Conservation (phyloP, 2,329 filamentous ascomycete species). For the Verruconis gallopava region DNA sequence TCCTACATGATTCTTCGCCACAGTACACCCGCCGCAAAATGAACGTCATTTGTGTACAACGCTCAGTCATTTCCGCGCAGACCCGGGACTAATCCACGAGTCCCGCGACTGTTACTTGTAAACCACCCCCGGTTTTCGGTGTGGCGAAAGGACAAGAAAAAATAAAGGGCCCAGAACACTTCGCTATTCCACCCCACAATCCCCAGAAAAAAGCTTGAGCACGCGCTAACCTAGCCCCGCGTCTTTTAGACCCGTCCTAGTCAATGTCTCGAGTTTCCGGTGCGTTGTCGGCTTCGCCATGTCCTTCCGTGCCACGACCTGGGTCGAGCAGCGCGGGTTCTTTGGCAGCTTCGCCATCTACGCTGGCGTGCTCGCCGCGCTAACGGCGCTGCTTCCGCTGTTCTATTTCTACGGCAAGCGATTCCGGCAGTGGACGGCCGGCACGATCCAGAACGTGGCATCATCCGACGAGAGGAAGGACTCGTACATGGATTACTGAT, state of each 20-base stretch:
- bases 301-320: constrained; percentile 17
- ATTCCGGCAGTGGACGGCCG: constrained; percentile 7
- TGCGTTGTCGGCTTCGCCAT: constrained; percentile 20
- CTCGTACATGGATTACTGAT: constrained; percentile 6
- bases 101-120: too few relatives aligned
- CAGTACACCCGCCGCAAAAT: not conserved
- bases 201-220: too few relatives aligned
- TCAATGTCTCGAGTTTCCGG: constrained; percentile 20
- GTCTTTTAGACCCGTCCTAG: constrained; percentile 15
- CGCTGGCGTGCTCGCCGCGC: constrained; percentile 16
- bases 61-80: too few relatives aligned
- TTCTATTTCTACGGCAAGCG: constrained; percentile 15
- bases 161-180: not conserved
- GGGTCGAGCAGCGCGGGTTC: constrained; percentile 18
- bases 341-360: constrained; percentile 18
- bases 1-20: not conserved
- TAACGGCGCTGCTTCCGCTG: constrained; percentile 16
- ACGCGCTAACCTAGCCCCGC: too few relatives aligned
- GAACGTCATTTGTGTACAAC: too few relatives aligned
- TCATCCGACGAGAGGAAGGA: not conserved
- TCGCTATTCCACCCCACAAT: too few relatives aligned
- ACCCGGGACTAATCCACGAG: too few relatives aligned
- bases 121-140: too few relatives aligned
- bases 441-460: constrained; percentile 1
- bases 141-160: not conserved